A percentile compares a stretch with the other conserved stretches of the same genome.
Evolutionary conservation across 805 yeast genomes (phyloP).

Genomic region (Wickerhamomyces hampshirensis): DNA sequence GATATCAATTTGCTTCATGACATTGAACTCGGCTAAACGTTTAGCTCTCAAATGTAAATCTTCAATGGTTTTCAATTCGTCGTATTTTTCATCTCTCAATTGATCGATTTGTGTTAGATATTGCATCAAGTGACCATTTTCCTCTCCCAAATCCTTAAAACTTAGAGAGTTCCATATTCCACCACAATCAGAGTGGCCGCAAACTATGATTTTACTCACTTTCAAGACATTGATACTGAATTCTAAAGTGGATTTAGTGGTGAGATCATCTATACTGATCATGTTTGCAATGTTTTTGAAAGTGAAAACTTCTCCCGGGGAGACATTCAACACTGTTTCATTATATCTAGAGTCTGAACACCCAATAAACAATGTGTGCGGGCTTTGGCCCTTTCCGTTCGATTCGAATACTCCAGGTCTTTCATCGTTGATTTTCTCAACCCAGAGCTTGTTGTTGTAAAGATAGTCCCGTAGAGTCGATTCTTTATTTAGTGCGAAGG

Average conservation of each 20-base stretch:
- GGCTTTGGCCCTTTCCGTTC: slow-evolving; percentile 82
- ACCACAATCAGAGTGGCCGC: slow-evolving; percentile 96
- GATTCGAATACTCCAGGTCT: slow-evolving; percentile 23
- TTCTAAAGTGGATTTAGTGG: slow-evolving; percentile 75
- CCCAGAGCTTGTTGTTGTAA: slow-evolving; percentile 40
- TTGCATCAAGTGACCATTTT: slow-evolving; percentile 29
- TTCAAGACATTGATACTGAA: slow-evolving; percentile 82
- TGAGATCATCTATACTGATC: slow-evolving; percentile 60
- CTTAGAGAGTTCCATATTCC: slow-evolving; percentile 81
- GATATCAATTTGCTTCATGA: slow-evolving; percentile 64
- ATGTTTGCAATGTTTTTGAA: slow-evolving; percentile 86
- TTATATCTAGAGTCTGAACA: slow-evolving; percentile 91
- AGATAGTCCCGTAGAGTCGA: slow-evolving; percentile 47
- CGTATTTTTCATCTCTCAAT: slow-evolving; percentile 56
- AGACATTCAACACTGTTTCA: slow-evolving; percentile 67
- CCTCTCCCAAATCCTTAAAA: slow-evolving; percentile 58
- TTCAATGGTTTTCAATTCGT: slow-evolving; percentile 42
- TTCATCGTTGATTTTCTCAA: slow-evolving; percentile 31
- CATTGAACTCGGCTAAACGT: slow-evolving; percentile 70
- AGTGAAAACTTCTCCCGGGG: slow-evolving; percentile 89
- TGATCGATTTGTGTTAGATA: slow-evolving; percentile 63
- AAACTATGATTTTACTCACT: slow-evolving; percentile 74
- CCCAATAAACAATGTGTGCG: slow-evolving; percentile 91
- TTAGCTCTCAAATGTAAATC: slow-evolving; percentile 53
- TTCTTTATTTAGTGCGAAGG: slow-evolving; percentile 35